Evolutionary conservation across 2,329 filamentous ascomycete genomes (phyloP).

Genomic region (Calycina marina): DNA sequence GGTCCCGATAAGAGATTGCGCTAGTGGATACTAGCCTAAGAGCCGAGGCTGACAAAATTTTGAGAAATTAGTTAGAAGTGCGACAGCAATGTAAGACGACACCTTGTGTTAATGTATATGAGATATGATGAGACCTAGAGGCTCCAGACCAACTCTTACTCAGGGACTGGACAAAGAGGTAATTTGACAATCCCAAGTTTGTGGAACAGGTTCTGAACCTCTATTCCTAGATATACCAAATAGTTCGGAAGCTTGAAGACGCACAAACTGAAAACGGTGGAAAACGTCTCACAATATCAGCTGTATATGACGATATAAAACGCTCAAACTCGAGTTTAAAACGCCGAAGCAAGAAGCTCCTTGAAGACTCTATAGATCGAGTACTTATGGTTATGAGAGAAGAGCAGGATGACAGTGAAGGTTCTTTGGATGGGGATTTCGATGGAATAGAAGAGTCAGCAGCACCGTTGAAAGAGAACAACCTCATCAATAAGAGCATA

Average conservation of each 20-base stretch:
- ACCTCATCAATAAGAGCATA: constrained; percentile 52
- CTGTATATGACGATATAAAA: constrained; percentile 68
- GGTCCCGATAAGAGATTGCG: constrained; percentile 3
- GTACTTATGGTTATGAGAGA: constrained; percentile 59
- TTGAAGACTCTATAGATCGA: constrained; percentile 77
- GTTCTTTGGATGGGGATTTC: constrained; percentile 34
- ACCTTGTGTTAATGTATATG: too few relatives aligned
- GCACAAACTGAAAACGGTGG: constrained; percentile 36
- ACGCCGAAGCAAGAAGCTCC: constrained; percentile 61
- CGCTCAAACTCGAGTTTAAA: constrained; percentile 77
- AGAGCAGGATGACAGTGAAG: constrained; percentile 29
- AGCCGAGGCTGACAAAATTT: constrained; percentile 1
- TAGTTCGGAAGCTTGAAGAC: constrained; percentile 63
- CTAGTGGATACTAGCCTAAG: not conserved
- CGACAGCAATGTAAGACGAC: too few relatives aligned
- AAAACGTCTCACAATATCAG: constrained; percentile 39
- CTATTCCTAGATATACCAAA: constrained; percentile 48
- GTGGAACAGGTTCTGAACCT: constrained; percentile 7
- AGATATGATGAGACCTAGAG: constrained; percentile 21
- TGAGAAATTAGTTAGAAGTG: too few relatives aligned
- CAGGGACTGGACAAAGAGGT: constrained; percentile 50
- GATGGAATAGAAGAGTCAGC: constrained; percentile 28
- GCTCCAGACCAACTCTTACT: constrained; percentile 31
- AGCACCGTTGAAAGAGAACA: constrained; percentile 32
- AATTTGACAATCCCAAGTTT: constrained; percentile 8